A percentile compares a stretch with the other conserved stretches of the same genome.
Conservation (phyloP, 129 eudicot genomes). For the Logfia minima region DNA sequence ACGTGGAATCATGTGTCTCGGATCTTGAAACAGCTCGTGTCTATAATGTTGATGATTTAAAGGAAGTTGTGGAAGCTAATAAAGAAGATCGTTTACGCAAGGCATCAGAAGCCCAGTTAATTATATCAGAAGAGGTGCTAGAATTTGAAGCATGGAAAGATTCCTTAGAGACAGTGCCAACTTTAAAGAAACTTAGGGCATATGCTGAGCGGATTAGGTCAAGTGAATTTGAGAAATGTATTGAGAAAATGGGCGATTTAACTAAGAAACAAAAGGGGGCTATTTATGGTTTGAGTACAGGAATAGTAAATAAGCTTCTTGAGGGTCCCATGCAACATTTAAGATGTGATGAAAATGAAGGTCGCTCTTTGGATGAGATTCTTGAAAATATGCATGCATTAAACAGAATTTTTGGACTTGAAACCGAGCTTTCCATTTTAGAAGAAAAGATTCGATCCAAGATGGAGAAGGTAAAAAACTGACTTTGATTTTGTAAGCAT, state of each 20-base stretch:
- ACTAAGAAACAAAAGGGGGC: constrained; percentile 64
- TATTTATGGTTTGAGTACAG: constrained; percentile 61
- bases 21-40: constrained; percentile 54
- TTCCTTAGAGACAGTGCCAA: constrained; percentile 87
- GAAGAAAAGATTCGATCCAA: constrained; percentile 82
- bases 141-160: constrained; percentile 90
- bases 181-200: constrained; percentile 82
- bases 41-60: constrained; percentile 74
- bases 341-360: constrained; percentile 65
- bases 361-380: constrained; percentile 51
- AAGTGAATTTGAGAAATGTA: constrained; percentile 73
- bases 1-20: constrained; percentile 61
- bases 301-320: constrained; percentile 84
- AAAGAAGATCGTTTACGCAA: constrained; percentile 75
- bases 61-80: constrained; percentile 81
- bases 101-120: constrained; percentile 75
- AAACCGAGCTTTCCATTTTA: constrained; percentile 61
- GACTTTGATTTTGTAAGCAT: constrained; percentile 20
- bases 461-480: constrained; percentile 57
- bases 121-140: constrained; percentile 65
- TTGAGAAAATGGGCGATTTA: constrained; percentile 72
- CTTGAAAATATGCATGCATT: constrained; percentile 90
- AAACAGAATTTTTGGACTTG: constrained; percentile 75
- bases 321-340: constrained; percentile 96
- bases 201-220: constrained; percentile 70